phyloP scores from a whole-genome alignment of 2,329 filamentous ascomycete genomes.

The Myriosclerotinia duriaeana region DNA sequence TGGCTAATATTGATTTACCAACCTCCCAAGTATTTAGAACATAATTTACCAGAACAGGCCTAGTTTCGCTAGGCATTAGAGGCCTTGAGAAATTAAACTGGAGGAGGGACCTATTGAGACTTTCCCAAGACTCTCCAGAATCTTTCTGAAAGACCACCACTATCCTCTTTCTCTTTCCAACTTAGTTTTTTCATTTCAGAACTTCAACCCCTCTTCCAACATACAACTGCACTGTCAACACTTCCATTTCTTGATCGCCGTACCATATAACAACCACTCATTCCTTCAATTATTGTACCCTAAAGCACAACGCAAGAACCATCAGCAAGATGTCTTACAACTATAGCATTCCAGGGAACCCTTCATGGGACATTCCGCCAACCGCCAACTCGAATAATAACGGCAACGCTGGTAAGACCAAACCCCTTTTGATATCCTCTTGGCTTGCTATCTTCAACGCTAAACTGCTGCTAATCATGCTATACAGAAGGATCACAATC shows the following conservation, averaged over 20 bases:
- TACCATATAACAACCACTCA: not conserved
- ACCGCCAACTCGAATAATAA: not conserved
- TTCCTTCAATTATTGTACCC: not conserved
- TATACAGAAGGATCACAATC: not conserved
- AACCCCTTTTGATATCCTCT: not conserved
- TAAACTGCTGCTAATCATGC: not conserved
- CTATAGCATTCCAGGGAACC: no score
- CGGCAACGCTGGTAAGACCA: not conserved
- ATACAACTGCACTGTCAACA: not conserved
- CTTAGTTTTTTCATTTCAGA: not conserved
- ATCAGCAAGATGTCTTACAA: conserved; percentile 11
- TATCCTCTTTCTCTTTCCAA: not conserved
- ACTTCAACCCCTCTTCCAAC: not conserved
- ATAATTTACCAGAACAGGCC: not conserved
- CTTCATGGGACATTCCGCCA: not conserved
- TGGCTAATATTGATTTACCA: not conserved
- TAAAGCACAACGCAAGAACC: not conserved
- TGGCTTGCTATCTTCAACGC: not conserved
- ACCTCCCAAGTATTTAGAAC: not conserved
- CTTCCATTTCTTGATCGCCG: not conserved
- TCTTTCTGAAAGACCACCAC: not conserved
- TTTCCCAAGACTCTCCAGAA: not conserved
- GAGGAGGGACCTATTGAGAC: not conserved
- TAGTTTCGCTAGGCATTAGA: not conserved
- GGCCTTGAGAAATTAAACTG: not conserved